These are phyloP conservation scores for Cadophora luteo-olivacea DNA, from an alignment of 2,329 filamentous ascomycete species.

Conservation along the genomic window DNA sequence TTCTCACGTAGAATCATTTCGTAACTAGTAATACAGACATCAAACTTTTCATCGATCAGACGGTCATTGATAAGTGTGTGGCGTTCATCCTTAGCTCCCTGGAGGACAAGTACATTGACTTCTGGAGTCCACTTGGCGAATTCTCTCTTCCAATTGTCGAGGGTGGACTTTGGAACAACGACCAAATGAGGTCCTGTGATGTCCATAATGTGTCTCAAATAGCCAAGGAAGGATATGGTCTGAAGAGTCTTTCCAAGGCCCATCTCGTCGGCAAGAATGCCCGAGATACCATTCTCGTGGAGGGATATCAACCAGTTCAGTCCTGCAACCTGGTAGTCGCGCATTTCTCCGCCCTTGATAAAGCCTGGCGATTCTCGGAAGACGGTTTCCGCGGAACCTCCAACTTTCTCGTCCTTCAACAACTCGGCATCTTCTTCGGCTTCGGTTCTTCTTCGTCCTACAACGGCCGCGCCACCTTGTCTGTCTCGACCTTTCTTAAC, in stretches of 20 bases:
- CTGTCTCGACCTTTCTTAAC: conserved; percentile 76
- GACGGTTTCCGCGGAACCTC: conserved; percentile 83
- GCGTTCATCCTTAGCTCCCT: conserved; percentile 94
- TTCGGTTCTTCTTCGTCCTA: conserved; percentile 86
- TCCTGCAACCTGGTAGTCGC: conserved; percentile 94
- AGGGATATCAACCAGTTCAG: conserved; percentile 98
- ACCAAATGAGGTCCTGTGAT: conserved; percentile 92
- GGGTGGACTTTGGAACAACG: conserved; percentile 92
- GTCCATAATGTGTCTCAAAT: conserved; percentile 87
- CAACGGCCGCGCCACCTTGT: conserved; percentile 82
- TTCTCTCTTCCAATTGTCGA: conserved; percentile 98
- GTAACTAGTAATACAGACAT: conserved; percentile 98
- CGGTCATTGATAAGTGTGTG: conserved; percentile 87
- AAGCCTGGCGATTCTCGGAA: conserved; percentile 95
- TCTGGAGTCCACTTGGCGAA: conserved; percentile 95
- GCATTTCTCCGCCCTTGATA: conserved; percentile 83
- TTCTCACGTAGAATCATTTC: conserved; percentile 99
- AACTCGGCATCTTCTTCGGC: conserved; percentile 96
- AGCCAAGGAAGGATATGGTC: conserved; percentile 95
- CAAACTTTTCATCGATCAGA: conserved; percentile 92
- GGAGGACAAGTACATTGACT: conserved; percentile 90
- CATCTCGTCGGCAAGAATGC: conserved; percentile 98
- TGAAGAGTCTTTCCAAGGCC: conserved; percentile 97
- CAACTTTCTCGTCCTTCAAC: conserved; percentile 85
- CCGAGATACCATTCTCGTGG: conserved; percentile 98